These are phyloP conservation scores for Cladophialophora psammophila DNA, from an alignment of 2,329 filamentous ascomycete species.

Conservation along the genomic window DNA sequence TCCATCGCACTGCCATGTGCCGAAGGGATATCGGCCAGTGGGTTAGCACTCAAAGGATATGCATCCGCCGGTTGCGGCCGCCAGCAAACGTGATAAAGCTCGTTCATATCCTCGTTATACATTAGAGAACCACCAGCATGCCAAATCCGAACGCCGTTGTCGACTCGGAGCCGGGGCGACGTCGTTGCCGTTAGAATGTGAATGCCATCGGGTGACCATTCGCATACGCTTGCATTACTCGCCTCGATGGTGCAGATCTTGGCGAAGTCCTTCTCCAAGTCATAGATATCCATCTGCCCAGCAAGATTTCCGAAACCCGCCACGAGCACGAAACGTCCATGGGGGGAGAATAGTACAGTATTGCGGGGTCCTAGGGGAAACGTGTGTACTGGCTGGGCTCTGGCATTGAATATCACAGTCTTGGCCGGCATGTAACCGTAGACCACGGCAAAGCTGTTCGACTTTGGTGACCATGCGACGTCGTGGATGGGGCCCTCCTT, in stretches of 20 bases:
- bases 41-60: slow-evolving; percentile 69
- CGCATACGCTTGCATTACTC: slow-evolving; percentile 92
- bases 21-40: slow-evolving; percentile 74
- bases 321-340: slow-evolving; percentile 89
- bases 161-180: slow-evolving; percentile 90
- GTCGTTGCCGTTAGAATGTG: slow-evolving; percentile 98
- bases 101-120: slow-evolving; percentile 94
- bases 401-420: slow-evolving; percentile 95
- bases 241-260: slow-evolving; percentile 95
- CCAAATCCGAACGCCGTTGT: slow-evolving; percentile 96
- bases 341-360: slow-evolving; percentile 93
- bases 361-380: slow-evolving; percentile 91
- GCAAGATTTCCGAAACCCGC: slow-evolving; percentile 97
- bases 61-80: slow-evolving; percentile 73
- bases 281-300: slow-evolving; percentile 97
- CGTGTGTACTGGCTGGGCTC: slow-evolving; percentile 80
- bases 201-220: slow-evolving; percentile 95
- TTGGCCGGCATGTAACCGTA: slow-evolving; percentile 99
- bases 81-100: slow-evolving; percentile 92
- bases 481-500: slow-evolving; percentile 99
- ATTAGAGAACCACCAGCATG: slow-evolving; percentile 86
- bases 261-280: slow-evolving; percentile 89
- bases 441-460: slow-evolving; percentile 95
- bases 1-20: slow-evolving; percentile 83
- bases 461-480: slow-evolving; percentile 97